Evolutionary conservation across 108 stramenopile species (phyloP).

Genomic region (Aureococcus anophagefferens): DNA sequence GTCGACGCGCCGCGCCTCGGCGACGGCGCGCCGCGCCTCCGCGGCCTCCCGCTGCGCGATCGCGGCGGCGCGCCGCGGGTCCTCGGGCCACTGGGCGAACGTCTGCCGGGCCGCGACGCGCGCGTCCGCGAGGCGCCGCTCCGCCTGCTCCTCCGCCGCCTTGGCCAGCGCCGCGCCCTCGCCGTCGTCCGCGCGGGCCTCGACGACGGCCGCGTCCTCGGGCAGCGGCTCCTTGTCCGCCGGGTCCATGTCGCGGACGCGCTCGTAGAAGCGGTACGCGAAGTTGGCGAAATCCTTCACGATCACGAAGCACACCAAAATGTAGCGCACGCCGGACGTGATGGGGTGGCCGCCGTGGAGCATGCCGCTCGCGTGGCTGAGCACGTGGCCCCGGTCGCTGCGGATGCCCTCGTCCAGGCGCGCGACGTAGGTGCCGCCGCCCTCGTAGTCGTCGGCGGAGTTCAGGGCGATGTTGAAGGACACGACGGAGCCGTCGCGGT

Average conservation of each 20-base stretch:
- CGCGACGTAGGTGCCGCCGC: slow-evolving; percentile 25
- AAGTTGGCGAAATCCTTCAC: slow-evolving; percentile 19
- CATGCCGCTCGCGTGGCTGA: slow-evolving; percentile 42
- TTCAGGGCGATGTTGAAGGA: slow-evolving; percentile 6
- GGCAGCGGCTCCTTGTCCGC: too few species aligned
- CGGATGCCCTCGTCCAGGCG: slow-evolving; percentile 29
- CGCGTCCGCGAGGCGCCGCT: too few species aligned
- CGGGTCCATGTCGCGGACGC: background rate
- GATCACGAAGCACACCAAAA: slow-evolving; percentile 56
- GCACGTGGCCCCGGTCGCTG: slow-evolving; percentile 42
- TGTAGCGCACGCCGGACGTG: slow-evolving; percentile 51
- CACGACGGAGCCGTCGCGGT: background rate
- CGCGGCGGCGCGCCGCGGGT: too few species aligned
- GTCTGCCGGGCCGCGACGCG: too few species aligned
- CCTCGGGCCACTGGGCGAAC: too few species aligned
- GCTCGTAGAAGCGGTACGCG: background rate
- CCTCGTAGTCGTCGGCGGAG: background rate
- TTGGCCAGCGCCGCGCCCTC: too few species aligned
- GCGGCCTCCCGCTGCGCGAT: too few species aligned
- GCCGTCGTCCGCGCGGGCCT: too few species aligned
- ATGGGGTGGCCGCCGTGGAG: slow-evolving; percentile 60
- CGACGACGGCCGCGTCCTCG: too few species aligned
- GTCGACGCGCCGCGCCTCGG: too few species aligned
- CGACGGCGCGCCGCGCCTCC: too few species aligned
- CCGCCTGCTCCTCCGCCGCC: too few species aligned